Evolutionary conservation across 2,329 filamentous ascomycete genomes (phyloP), one percentile per base, ranked within the genome.

Genomic region (Arthrobotrys entomopaga): DNA sequence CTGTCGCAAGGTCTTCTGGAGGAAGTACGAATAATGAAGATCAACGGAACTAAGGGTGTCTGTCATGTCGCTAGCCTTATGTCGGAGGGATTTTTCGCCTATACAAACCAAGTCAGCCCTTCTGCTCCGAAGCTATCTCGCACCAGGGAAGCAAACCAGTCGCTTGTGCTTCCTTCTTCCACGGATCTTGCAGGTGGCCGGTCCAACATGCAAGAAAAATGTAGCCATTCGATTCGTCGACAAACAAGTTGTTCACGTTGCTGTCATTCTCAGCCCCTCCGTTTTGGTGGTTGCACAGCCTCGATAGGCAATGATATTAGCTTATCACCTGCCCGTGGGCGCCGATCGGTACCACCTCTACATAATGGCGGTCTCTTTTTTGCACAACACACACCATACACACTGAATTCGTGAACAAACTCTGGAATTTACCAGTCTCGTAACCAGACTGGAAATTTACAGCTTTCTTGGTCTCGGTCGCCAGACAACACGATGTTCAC

Each of bases 281-380:
- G n/a, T 29, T 19, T 61, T 15, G 19, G 58, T 15, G 53, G 48
- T 63, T 63, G 69, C 63, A 67, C 70, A 74, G 70, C 70, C 70
- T 49, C 63, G 52, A 74, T 59, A 29, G 61, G 26, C 22, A 59
- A 66, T 48, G 20, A 24, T 50, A 6, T 6, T 40, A 69, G 54
- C 65, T 69, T 69, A 69, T 69, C 65, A 69, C 57, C 54, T 69
- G 56, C 65, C 65, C 40, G 48, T 24, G n/a, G n/a, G n/a, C n/a
- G n/a, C n/a, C n/a, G n/a, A n/a, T n/a, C n/a, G n/a, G n/a, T n/a
- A n/a, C n/a, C n/a, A n/a, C n/a, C n/a, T n/a, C n/a, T n/a, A n/a
- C n/a, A n/a, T n/a, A n/a, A n/a, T n/a, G n/a, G n/a, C n/a, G n/a
- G n/a, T n/a, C n/a, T n/a, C n/a, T n/a, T n/a, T n/a, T n/a, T n/a